Percentiles rank a stretch among this genome's conserved stretches.
Evolutionary conservation across 768 basidiomycete species (phyloP).

Genomic region (Boletus pseudo-olivaceus): DNA sequence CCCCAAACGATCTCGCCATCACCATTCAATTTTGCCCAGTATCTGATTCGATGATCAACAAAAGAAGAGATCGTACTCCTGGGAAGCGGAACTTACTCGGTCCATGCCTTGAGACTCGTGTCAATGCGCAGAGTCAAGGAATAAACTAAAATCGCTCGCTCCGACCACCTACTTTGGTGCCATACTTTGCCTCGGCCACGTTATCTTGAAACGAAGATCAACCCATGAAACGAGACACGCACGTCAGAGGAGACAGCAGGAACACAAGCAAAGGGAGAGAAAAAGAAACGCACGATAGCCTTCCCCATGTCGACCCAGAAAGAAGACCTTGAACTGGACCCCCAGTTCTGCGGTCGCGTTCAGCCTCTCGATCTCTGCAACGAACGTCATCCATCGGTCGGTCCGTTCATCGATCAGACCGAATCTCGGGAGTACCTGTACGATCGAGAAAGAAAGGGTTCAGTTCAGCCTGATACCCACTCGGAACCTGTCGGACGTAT

Average conservation of each 20-base stretch:
- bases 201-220: constrained; percentile 48
- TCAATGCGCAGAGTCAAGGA: neutral
- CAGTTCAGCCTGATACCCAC: neutral
- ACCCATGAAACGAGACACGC: neutral
- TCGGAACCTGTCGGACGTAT: neutral
- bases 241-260: neutral
- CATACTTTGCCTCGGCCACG: constrained; percentile 64
- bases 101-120: constrained; percentile 44
- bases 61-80: neutral
- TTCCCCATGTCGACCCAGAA: constrained; percentile 68
- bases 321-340: constrained; percentile 49
- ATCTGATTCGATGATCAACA: constrained; percentile 32
- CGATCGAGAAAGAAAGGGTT: neutral
- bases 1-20: constrained; percentile 72
- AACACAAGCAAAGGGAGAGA: no score
- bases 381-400: constrained; percentile 48
- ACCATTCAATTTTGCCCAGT: constrained; percentile 61
- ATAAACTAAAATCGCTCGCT: neutral
- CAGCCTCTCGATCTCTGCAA: constrained; percentile 40
- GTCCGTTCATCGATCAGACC: constrained; percentile 40
- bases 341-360: constrained; percentile 12
- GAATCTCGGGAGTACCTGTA: constrained; percentile 20
- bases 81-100: constrained; percentile 41
- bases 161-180: constrained; percentile 35
- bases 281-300: constrained; percentile 43